Base-by-base conservation (phyloP, 495 filamentous ascomycete species). In the Aspergillus heteromorphus region DNA sequence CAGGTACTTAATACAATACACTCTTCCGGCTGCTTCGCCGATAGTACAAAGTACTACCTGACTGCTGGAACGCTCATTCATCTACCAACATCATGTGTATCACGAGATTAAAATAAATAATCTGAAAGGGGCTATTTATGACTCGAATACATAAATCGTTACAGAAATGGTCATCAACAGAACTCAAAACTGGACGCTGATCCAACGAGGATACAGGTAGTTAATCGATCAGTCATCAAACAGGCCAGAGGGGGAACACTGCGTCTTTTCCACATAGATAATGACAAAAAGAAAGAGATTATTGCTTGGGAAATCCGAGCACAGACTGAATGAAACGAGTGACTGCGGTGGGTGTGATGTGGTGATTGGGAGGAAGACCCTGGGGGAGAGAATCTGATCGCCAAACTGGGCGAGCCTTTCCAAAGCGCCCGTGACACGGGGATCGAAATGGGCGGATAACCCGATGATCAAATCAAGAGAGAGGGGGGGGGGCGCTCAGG, bases 71-170 rank as follows among this genome's bases (percentile, higher is more conserved):
- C n/a, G n/a, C n/a, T n/a, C n/a, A n/a, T n/a, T n/a, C n/a, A n/a
- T n/a, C n/a, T n/a, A n/a, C n/a, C 8, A 34, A 11, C 2, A 34
- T 11, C 11, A 34, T 11, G 11, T 5, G 31, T 6, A 34, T 34
- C 2, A 27, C 23, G 4, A 34, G 34, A 38, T 14, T 14, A 38
- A n/a, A 38, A 38, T 5, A n/a, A n/a, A 11, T 41, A 29, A 51
- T 19, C 40, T 29, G 11, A 19, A 41, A 49, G 42, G 49, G 1
- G 45, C 23, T 55, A 50, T 45, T 55, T 43, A 29, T 41, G 36
- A 55, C 38, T 49, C n/a, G 38, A 50, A 45, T 31, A 50, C 38
- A 55, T 50, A 42, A 50, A 50, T 45, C 51, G 25, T 60, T 29
- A 62, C 23, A 62, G 29, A 59, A 29, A 40, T 27, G 25, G 40